Evolutionary conservation across 441 rosid genomes (phyloP).

Genomic region (Corymbia calophylla): DNA sequence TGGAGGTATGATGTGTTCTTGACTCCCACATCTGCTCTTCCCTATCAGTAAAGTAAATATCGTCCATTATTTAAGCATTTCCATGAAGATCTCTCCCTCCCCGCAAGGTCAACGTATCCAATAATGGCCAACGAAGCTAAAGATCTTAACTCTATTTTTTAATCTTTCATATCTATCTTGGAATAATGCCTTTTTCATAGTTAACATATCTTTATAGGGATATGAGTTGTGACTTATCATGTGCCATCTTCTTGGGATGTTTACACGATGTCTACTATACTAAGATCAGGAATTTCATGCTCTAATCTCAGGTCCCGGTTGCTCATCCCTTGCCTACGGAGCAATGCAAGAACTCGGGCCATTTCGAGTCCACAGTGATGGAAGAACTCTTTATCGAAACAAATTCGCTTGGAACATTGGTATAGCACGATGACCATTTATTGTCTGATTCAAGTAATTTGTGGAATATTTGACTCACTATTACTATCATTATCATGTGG

Average conservation of each 20-base stretch:
- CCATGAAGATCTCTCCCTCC: background rate
- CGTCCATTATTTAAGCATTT: background rate
- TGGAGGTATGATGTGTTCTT: slow-evolving; percentile 43
- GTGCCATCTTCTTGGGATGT: background rate
- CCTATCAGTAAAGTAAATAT: background rate
- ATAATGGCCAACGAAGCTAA: background rate
- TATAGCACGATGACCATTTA: background rate
- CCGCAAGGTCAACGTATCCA: background rate
- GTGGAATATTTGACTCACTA: background rate
- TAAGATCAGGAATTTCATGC: background rate
- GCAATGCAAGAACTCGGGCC: slow-evolving; percentile 91
- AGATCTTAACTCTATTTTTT: background rate
- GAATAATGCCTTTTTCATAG: background rate
- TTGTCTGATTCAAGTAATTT: background rate
- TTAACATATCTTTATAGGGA: background rate
- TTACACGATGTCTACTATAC: background rate
- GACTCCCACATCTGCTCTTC: background rate
- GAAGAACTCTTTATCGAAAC: slow-evolving; percentile 59
- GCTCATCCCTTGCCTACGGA: slow-evolving; percentile 84
- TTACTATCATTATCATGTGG: background rate
- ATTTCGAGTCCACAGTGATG: slow-evolving; percentile 73
- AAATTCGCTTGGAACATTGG: slow-evolving; percentile 66
- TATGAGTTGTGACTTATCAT: background rate
- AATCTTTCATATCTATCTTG: background rate
- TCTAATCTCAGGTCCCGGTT: slow-evolving; percentile 60